Conservation (phyloP, 495 filamentous ascomycete genomes). For the Cairneyella variabilis region DNA sequence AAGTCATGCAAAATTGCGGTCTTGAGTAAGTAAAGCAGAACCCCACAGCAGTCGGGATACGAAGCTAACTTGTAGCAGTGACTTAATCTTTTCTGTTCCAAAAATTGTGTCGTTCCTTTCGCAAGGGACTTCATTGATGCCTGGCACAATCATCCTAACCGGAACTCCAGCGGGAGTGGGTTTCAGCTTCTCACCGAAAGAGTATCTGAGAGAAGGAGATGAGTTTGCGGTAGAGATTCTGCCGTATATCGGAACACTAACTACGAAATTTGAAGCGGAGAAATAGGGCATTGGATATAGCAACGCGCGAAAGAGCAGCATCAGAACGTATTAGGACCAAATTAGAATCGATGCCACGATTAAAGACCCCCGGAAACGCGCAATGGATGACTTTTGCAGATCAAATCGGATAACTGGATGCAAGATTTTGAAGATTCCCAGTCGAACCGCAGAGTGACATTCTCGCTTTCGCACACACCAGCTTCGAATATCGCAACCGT, state of each 20-base stretch:
- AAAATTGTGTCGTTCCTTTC: slow-evolving; percentile 45
- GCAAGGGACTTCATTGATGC: slow-evolving; percentile 43
- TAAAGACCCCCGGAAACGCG: too few species aligned
- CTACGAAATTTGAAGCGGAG: slow-evolving; percentile 40
- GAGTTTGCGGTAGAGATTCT: slow-evolving; percentile 44
- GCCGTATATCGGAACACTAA: slow-evolving; percentile 42
- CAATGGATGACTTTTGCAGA: too few species aligned
- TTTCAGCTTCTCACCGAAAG: slow-evolving; percentile 35
- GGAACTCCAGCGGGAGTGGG: slow-evolving; percentile 47
- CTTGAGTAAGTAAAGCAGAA: slow-evolving; percentile 36
- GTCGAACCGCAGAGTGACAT: too few species aligned
- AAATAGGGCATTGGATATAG: slow-evolving; percentile 24
- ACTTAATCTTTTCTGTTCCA: slow-evolving; percentile 42
- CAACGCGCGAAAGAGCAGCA: too few species aligned
- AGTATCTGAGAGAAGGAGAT: slow-evolving; percentile 41
- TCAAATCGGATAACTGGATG: too few species aligned
- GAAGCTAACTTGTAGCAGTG: slow-evolving; percentile 25
- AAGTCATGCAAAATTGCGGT: slow-evolving; percentile 44
- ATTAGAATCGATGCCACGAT: too few species aligned
- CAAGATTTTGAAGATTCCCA: too few species aligned
- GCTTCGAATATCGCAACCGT: too few species aligned
- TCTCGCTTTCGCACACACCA: too few species aligned
- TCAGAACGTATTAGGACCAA: too few species aligned
- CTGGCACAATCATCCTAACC: slow-evolving; percentile 43
- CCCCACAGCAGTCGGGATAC: background rate